phyloP scores from a whole-genome alignment of 2,329 filamentous ascomycete species.

The Didymella glomerata region DNA sequence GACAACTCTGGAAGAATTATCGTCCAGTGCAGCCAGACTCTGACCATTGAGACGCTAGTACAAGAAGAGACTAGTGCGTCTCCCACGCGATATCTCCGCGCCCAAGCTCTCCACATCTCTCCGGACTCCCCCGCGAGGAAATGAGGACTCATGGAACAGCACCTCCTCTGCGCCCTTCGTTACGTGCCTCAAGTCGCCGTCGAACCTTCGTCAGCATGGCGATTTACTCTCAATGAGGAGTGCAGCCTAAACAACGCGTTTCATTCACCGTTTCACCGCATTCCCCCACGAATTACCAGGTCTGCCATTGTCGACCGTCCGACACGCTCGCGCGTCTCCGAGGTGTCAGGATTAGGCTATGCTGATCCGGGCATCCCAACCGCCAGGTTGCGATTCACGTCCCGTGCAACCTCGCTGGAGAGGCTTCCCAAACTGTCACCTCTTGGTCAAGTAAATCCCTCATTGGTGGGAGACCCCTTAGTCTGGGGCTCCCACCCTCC shows the following conservation, averaged over 20 bases:
- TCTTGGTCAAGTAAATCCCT: conserved; percentile 14
- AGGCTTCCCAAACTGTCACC: conserved; percentile 13
- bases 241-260: neutral
- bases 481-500: conserved; percentile 24
- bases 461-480: conserved; percentile 14
- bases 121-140: conserved; percentile 16
- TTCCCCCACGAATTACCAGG: neutral
- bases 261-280: neutral
- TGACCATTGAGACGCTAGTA: neutral
- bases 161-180: neutral
- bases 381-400: conserved; percentile 14
- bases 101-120: conserved; percentile 20
- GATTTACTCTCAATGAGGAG: neutral
- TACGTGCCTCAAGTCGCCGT: neutral
- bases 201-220: neutral
- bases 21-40: conserved; percentile 4
- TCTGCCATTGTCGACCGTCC: neutral
- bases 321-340: neutral
- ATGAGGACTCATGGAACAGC: conserved; percentile 1
- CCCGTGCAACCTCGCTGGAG: conserved; percentile 4
- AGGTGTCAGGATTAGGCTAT: conserved; percentile 11
- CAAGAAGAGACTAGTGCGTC: neutral
- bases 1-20: neutral
- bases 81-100: conserved; percentile 16
- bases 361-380: conserved; percentile 20